Evolutionary conservation across 768 basidiomycete species (phyloP), one percentile per base, ranked within the genome.

Genomic region (Plicaturopsis crispa): DNA sequence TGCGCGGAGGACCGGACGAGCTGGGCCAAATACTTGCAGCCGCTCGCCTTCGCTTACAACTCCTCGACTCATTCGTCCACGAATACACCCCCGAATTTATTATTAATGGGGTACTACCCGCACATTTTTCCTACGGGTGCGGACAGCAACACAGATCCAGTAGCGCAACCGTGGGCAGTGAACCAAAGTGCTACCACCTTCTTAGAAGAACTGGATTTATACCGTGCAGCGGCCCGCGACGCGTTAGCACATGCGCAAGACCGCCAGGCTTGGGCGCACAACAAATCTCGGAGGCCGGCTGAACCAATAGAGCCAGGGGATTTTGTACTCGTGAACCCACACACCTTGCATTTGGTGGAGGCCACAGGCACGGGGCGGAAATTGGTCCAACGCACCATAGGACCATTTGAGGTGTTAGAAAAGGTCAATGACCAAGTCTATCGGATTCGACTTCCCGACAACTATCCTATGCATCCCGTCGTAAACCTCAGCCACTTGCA

Each of bases 401-500:
- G 57, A 1, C 57, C 55, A 4, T 57, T 54, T 23, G 50, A 54
- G 31, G 45, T 58, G 0, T 31, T 48, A 23, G 52, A 59, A 48
- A 21, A 18, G 10, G 34, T 43, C 22, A 43, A 43, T 22, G 36
- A 36, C 11, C 19, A 32, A 24, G 42, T 43, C 16, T 43, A 38
- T 34, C 12, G 35, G 10, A 7, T 43, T n/a, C 32, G 35, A 12
- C 30, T 43, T 14, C 35, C 31, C 13, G 36, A 22, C 20, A 32
- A 36, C 16, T 46, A 44, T 33, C 39, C 40, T 14, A 41, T 40
- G 39, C 43, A 41, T 26, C 44, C 48, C 7, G 47, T 64, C 4
- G 24, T 65, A 2, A 62, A 60, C 31, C 59, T 63, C 4, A 48
- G 48, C 0, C 62, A 63, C 33, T 45, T 64, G 4, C 53, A 60